phyloP scores from a whole-genome alignment of 108 stramenopile species.

The Cyclostephanos tholiformis region DNA sequence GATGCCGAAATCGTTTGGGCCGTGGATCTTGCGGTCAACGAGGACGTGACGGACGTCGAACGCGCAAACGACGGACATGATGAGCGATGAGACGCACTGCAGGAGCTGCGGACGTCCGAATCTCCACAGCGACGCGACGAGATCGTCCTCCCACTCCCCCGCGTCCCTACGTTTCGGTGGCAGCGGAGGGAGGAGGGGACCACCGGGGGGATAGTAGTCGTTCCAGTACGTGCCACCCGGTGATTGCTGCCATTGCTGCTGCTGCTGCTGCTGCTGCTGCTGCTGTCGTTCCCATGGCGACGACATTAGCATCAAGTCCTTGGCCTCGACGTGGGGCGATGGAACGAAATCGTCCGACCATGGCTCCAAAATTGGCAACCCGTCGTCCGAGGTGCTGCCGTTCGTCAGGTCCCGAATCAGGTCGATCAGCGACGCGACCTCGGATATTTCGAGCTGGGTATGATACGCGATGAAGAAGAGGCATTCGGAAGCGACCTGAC shows the following conservation, averaged over 20 bases:
- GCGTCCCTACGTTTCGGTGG: constrained; percentile 56
- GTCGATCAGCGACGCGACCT: constrained; percentile 68
- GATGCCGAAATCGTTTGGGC: constrained; percentile 59
- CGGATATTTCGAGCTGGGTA: constrained; percentile 64
- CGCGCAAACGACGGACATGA: constrained; percentile 66
- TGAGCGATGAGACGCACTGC: constrained; percentile 55
- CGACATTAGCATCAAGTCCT: constrained; percentile 8
- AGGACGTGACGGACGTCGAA: constrained; percentile 65
- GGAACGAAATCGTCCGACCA: constrained; percentile 60
- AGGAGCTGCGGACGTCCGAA: constrained; percentile 63
- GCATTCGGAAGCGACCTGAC: constrained; percentile 70
- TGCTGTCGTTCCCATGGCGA: constrained; percentile 13
- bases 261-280: constrained; percentile 22
- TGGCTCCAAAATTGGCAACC: constrained; percentile 65
- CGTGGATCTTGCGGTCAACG: constrained; percentile 60
- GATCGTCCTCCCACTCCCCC: constrained; percentile 67
- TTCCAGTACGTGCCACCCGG: constrained; percentile 10
- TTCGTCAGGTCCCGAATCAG: constrained; percentile 68
- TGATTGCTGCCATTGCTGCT: constrained; percentile 30
- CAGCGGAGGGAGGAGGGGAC: not conserved
- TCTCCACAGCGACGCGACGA: constrained; percentile 54
- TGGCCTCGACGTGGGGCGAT: constrained; percentile 43
- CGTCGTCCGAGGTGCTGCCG: constrained; percentile 27
- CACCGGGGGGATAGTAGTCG: constrained; percentile 2
- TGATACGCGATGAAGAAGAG: constrained; percentile 81